Conservation (phyloP, 495 filamentous ascomycete genomes). For the Penicillium salamii region DNA sequence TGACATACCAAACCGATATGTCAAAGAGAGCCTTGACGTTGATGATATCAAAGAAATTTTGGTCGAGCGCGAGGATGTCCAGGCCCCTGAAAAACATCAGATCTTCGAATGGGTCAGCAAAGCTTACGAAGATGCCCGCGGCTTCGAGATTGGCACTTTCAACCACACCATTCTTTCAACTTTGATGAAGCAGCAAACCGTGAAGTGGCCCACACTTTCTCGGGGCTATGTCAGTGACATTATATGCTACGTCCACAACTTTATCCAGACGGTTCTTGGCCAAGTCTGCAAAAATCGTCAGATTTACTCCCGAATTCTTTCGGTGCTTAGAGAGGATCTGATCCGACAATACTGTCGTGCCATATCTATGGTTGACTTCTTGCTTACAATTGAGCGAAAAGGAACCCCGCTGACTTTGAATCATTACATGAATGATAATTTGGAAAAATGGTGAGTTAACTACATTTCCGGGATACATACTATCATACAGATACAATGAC, state of each 20-base stretch:
- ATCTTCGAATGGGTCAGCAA: slow-evolving; percentile 31
- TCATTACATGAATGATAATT: slow-evolving; percentile 51
- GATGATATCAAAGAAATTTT: slow-evolving; percentile 29
- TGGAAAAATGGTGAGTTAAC: slow-evolving; percentile 37
- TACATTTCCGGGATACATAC: neutral
- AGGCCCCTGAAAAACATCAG: slow-evolving; percentile 1
- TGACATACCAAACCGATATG: no score
- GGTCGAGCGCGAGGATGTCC: neutral
- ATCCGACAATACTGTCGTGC: slow-evolving; percentile 38
- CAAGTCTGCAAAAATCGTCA: slow-evolving; percentile 35
- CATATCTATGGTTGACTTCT: slow-evolving; percentile 38
- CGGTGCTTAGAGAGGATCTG: slow-evolving; percentile 42
- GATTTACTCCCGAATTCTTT: slow-evolving; percentile 36
- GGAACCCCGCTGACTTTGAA: slow-evolving; percentile 48
- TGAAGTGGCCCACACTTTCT: slow-evolving; percentile 50
- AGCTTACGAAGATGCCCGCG: slow-evolving; percentile 24
- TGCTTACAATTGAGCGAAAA: slow-evolving; percentile 50
- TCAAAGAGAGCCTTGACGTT: no score
- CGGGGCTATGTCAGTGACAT: slow-evolving; percentile 41
- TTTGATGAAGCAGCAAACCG: slow-evolving; percentile 52
- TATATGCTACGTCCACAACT: slow-evolving; percentile 43
- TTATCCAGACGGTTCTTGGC: slow-evolving; percentile 40
- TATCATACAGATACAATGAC: neutral
- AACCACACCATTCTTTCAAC: slow-evolving; percentile 36
- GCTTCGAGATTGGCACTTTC: slow-evolving; percentile 38